Base-by-base conservation (phyloP, 2,329 filamentous ascomycete species). In the Epichloe scottii region DNA sequence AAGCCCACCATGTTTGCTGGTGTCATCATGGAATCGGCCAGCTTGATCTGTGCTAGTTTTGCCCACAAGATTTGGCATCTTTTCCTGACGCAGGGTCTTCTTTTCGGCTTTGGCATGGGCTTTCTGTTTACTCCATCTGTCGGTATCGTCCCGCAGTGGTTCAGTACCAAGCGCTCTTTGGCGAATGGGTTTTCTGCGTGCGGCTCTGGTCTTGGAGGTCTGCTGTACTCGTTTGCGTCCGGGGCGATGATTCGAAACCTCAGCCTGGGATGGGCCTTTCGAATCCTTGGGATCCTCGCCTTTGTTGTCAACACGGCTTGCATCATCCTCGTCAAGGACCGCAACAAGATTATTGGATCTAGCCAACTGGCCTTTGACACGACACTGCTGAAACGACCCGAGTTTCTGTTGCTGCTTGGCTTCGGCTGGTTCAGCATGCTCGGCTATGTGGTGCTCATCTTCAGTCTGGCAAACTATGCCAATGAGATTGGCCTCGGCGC, bases 91-190 rank as follows among this genome's bases (percentile, higher is more conserved):
- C 87, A 91, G 62, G 87, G 87, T 4, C 61, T 90, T 3, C 78
- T 81, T 50, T 90, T 91, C 55, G 87, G 87, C n/a, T 64, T 84
- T 21, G 87, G 86, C 3, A 84, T 91, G 76, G 87, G 87, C 0
- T 83, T 90, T 52, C 70, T 84, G 10, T 91, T 89, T 62, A 84
- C 85, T 0, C 78, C 79, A 0, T 79, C 74, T 4, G 82, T 85
- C 3, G 78, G 78, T 35, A 77, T 89, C 11, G 72, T 85, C 0
- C 78, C 85, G 2, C 85, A 89, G 62, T 89, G 85, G 85, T 90
- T 90, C 60, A 77, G 73, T 10, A 81, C 78, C 34, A 75, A 74
- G 26, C 76, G 85, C 2, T 84, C 80, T 30, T 72, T 89, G 14
- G 85, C 85, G 11, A 88, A 85, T 55, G 81, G 84, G 1, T 73